phyloP scores from a whole-genome alignment of 2,329 filamentous ascomycete species.

The Cladophialophora bantiana region DNA sequence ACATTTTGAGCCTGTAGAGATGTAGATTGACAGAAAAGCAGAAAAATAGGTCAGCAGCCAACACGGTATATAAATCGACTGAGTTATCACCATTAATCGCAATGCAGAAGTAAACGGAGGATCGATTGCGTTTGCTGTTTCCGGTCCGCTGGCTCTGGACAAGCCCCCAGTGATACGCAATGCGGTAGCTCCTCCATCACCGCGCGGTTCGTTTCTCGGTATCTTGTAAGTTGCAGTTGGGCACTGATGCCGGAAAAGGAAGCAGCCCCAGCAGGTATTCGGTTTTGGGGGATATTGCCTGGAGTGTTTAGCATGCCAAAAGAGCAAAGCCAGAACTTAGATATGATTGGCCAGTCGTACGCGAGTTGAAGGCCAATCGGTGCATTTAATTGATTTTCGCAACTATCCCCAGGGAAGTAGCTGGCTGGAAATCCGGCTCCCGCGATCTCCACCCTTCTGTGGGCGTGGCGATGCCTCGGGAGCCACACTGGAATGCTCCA shows the following conservation, averaged over 20 bases:
- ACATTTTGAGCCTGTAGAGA: conserved; percentile 9
- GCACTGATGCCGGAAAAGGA: conserved; percentile 6
- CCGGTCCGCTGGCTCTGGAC: neutral
- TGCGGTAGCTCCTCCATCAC: conserved; percentile 17
- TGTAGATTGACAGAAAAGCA: neutral
- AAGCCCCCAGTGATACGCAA: conserved; percentile 17
- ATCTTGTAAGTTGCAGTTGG: neutral
- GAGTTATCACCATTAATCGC: neutral
- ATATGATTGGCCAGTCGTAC: neutral
- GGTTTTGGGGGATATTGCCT: neutral
- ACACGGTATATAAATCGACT: neutral
- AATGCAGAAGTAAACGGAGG: neutral
- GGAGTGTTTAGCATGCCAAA: neutral
- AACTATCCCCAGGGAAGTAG: conserved; percentile 1
- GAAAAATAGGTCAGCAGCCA: neutral
- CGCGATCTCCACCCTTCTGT: neutral
- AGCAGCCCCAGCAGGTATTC: neutral
- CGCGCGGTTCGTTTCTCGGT: neutral
- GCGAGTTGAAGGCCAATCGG: neutral
- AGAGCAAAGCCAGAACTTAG: neutral
- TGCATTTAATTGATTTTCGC: neutral
- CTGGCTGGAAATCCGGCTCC: neutral
- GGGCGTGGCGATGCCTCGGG: neutral
- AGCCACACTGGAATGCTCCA: no score
- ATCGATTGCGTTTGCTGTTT: neutral